Evolutionary conservation across 352 stramenopile genomes (phyloP).

Genomic region (Globisporangium sylvaticum): DNA sequence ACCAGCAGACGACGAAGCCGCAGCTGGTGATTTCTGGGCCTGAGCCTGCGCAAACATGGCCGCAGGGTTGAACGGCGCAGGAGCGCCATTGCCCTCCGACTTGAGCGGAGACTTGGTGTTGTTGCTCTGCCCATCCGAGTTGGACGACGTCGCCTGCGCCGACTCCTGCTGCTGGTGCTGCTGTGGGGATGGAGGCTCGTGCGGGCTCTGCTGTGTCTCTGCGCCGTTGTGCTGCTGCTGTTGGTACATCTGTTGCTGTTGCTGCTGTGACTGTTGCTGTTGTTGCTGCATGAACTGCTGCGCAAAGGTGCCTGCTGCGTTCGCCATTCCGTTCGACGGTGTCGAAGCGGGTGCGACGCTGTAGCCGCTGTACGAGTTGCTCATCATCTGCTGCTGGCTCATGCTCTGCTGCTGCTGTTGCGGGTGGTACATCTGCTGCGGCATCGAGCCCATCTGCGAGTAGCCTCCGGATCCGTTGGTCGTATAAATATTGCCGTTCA

Average conservation of each 20-base stretch:
- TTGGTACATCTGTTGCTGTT: conserved; percentile 16
- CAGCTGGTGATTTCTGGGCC: conserved; percentile 21
- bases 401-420: conserved; percentile 21
- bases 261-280: conserved; percentile 15
- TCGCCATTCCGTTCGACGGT: conserved; percentile 12
- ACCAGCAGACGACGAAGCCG: not conserved
- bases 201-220: conserved; percentile 12
- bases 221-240: conserved; percentile 12
- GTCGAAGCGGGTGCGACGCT: conserved; percentile 10
- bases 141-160: not conserved
- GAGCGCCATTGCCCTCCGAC: not conserved
- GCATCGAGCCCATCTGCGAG: conserved; percentile 16
- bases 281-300: conserved; percentile 33
- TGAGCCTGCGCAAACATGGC: conserved; percentile 57
- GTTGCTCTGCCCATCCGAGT: conserved; percentile 13
- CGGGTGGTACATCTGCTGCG: conserved; percentile 35
- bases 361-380: conserved; percentile 14
- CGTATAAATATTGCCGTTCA: conserved; percentile 50
- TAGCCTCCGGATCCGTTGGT: conserved; percentile 26
- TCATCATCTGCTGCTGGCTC: conserved; percentile 23
- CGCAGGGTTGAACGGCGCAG: conserved; percentile 38
- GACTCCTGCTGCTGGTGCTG: conserved; percentile 20
- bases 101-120: conserved; percentile 13
- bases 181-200: conserved; percentile 25
- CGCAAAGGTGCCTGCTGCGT: conserved; percentile 33